These are phyloP conservation scores for Naganishia cerealis DNA, from an alignment of 1,284 basidiomycete genomes.

Conservation along the genomic window DNA sequence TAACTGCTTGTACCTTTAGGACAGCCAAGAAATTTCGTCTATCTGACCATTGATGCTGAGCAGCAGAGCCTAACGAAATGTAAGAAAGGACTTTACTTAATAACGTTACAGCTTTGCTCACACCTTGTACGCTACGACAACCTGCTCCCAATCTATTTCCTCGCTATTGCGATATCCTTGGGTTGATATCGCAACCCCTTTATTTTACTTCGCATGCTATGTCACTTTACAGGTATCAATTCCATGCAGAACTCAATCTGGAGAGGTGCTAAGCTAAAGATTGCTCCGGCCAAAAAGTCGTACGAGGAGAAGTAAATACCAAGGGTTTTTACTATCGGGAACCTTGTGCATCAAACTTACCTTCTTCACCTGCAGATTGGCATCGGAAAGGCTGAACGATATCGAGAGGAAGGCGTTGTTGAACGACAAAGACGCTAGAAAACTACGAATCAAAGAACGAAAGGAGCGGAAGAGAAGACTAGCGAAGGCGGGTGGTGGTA, in stretches of 20 bases:
- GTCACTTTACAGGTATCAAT: slow-evolving; percentile 44
- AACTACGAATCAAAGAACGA: slow-evolving; percentile 38
- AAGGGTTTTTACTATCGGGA: neutral
- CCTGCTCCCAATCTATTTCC: neutral
- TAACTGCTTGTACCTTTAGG: slow-evolving; percentile 37
- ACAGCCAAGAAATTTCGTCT: slow-evolving; percentile 49
- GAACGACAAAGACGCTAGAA: slow-evolving; percentile 28
- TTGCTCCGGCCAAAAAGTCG: slow-evolving; percentile 49
- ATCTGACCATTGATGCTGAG: slow-evolving; percentile 48
- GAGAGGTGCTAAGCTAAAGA: slow-evolving; percentile 49
- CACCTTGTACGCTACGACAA: neutral
- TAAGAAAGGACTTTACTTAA: slow-evolving; percentile 30
- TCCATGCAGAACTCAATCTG: slow-evolving; percentile 52
- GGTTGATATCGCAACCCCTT: neutral
- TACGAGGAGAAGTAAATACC: slow-evolving; percentile 36
- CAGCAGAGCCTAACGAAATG: slow-evolving; percentile 50
- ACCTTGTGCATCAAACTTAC: neutral
- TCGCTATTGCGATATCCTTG: neutral
- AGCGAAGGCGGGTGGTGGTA: slow-evolving; percentile 44
- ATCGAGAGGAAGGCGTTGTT: slow-evolving; percentile 25
- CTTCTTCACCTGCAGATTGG: slow-evolving; percentile 32
- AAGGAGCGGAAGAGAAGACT: slow-evolving; percentile 37
- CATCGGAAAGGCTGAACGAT: slow-evolving; percentile 36
- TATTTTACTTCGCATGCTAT: neutral
- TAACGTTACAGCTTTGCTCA: neutral